Conservation (phyloP, 2,329 filamentous ascomycete species). For the Verticillium nonalfalfae region DNA sequence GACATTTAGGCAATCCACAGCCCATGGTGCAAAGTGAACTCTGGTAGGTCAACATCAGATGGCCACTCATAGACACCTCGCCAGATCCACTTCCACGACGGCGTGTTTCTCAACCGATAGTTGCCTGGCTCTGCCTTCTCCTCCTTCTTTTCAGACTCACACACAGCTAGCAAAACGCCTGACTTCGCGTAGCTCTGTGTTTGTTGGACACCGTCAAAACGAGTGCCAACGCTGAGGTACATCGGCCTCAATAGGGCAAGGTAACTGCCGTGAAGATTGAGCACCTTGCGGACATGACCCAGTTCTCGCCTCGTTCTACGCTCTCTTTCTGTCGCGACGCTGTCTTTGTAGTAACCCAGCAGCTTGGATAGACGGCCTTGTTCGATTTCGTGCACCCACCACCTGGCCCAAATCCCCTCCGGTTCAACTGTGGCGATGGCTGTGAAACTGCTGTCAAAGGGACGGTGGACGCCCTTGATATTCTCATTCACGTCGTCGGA, state of each 20-base stretch:
- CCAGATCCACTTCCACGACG: neutral
- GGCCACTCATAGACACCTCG: neutral
- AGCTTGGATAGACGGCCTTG: neutral
- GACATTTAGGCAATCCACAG: neutral
- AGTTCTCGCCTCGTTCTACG: neutral
- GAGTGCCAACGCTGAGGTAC: neutral
- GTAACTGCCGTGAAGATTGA: neutral
- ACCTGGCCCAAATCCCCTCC: neutral
- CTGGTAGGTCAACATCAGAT: neutral
- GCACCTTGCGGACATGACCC: neutral
- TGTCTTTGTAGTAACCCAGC: neutral
- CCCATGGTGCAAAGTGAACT: neutral
- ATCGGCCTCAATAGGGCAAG: neutral
- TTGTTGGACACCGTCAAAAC: neutral
- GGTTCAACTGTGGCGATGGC: neutral
- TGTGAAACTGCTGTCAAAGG: neutral
- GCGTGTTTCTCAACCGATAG: neutral
- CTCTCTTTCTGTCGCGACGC: neutral
- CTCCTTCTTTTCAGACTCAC: neutral
- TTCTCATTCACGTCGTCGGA: neutral
- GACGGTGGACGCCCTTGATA: neutral
- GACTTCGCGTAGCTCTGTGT: neutral
- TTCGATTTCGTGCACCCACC: neutral
- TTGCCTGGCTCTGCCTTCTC: neutral
- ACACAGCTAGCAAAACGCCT: neutral